A percentile compares a stretch with the other conserved stretches of the same genome.
Evolutionary conservation across 768 basidiomycete genomes (phyloP).

Genomic region (Xerocomellus intermedius): DNA sequence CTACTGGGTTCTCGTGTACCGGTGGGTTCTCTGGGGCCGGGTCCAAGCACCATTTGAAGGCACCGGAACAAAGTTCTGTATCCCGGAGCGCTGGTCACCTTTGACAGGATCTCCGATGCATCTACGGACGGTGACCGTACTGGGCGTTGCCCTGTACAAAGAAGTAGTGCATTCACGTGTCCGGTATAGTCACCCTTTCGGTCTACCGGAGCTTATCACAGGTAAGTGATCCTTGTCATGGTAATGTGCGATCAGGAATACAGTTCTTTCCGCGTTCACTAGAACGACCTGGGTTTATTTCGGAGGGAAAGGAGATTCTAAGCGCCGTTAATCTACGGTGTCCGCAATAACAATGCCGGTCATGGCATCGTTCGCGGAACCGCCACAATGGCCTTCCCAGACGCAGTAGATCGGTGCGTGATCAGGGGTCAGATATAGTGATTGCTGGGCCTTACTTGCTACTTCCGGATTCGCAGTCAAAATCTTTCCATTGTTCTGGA

Average conservation of each 20-base stretch:
- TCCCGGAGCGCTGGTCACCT: conserved; percentile 7
- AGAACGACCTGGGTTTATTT: conserved; percentile 9
- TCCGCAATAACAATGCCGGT: conserved; percentile 26
- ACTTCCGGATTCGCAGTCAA: conserved; percentile 30
- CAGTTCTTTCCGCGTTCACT: conserved; percentile 1
- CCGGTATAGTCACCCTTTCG: background rate
- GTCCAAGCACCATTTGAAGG: conserved; percentile 4
- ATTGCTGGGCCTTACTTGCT: conserved; percentile 22
- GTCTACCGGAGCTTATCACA: conserved; percentile 3
- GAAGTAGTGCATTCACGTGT: background rate
- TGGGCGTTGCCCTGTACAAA: background rate
- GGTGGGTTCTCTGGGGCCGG: conserved; percentile 3
- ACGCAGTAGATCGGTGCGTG: conserved; percentile 27
- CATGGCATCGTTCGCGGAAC: conserved; percentile 22
- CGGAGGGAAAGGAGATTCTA: conserved; percentile 4
- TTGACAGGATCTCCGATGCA: conserved; percentile 12
- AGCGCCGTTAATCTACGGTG: conserved; percentile 21
- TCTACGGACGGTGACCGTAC: conserved; percentile 9
- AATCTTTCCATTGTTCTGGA: conserved; percentile 18
- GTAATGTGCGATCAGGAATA: conserved; percentile 3
- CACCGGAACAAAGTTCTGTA: conserved; percentile 3
- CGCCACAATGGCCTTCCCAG: conserved; percentile 27
- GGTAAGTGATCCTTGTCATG: background rate
- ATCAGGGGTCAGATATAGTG: conserved; percentile 25
- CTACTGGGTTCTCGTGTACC: conserved; percentile 9